These are phyloP conservation scores for Coemansia sp. DNA, from an alignment of 192 early-diverging fungal genomes.

Conservation along the genomic window DNA sequence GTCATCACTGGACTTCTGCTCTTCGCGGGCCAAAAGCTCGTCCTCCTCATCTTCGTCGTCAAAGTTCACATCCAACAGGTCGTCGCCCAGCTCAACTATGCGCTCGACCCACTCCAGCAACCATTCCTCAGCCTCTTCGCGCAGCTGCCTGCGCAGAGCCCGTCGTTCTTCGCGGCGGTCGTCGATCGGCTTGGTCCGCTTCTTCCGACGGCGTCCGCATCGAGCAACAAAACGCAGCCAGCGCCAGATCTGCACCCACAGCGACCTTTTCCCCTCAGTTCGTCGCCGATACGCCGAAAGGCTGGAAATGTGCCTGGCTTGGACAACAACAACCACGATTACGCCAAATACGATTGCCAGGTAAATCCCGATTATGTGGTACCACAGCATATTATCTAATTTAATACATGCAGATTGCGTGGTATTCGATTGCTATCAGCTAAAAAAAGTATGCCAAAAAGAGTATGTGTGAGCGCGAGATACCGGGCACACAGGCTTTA, in stretches of 20 bases:
- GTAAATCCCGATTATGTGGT: conserved; percentile 49
- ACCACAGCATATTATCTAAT: conserved; percentile 30
- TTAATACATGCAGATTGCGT: conserved; percentile 1
- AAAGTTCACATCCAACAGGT: conserved; percentile 39
- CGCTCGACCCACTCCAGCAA: conserved; percentile 42
- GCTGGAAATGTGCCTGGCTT: conserved; percentile 21
- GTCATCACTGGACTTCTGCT: conserved; percentile 34
- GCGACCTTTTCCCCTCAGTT: conserved; percentile 16
- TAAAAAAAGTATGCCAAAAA: not conserved
- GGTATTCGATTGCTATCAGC: not conserved
- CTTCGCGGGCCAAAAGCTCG: conserved; percentile 27
- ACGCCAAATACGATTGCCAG: conserved; percentile 38
- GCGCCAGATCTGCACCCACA: conserved; percentile 36
- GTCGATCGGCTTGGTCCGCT: conserved; percentile 23
- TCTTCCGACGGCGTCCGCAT: conserved; percentile 50
- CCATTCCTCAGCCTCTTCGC: conserved; percentile 54
- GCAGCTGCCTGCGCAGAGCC: conserved; percentile 44
- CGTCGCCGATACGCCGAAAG: conserved; percentile 12
- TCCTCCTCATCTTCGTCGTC: conserved; percentile 49
- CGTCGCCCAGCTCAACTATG: conserved; percentile 54
- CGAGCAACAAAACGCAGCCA: conserved; percentile 48
- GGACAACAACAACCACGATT: conserved; percentile 31
- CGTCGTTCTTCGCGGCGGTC: conserved; percentile 49
- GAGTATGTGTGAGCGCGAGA: not conserved
- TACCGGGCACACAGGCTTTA: too few relatives aligned